Evolutionary conservation across 345 rosid species (phyloP).

Genomic region (sweet orange (Citrus sinensis)): DVS_A1.0 CM039169.1:29671001-29671500

Average conservation of each 20-base stretch:
- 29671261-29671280: slow-evolving; percentile 56
- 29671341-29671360: slow-evolving; percentile 11
- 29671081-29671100: background rate
- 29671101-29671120: background rate
- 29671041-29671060: slow-evolving; percentile 83
- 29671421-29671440: slow-evolving; percentile 80
- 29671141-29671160: slow-evolving; percentile 23
- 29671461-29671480: slow-evolving; percentile 95
- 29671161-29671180: slow-evolving; percentile 97
- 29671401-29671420: slow-evolving; percentile 90
- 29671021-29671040: slow-evolving; percentile 80
- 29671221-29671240: slow-evolving; percentile 64
- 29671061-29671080: slow-evolving; percentile 81
- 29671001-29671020: slow-evolving; percentile 84
- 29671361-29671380: background rate
- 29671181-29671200: slow-evolving; percentile 90
- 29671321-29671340: slow-evolving; percentile 35
- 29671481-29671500: slow-evolving; percentile 89
- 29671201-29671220: slow-evolving; percentile 85
- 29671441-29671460: slow-evolving; percentile 79
- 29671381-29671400: slow-evolving; percentile 32
- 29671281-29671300: slow-evolving; percentile 67
- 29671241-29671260: slow-evolving; percentile 59
- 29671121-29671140: background rate
- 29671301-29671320: slow-evolving; percentile 86